These are phyloP conservation scores for Pythium sukuiense DNA, from an alignment of 352 stramenopile genomes.

Conservation along the genomic window DNA sequence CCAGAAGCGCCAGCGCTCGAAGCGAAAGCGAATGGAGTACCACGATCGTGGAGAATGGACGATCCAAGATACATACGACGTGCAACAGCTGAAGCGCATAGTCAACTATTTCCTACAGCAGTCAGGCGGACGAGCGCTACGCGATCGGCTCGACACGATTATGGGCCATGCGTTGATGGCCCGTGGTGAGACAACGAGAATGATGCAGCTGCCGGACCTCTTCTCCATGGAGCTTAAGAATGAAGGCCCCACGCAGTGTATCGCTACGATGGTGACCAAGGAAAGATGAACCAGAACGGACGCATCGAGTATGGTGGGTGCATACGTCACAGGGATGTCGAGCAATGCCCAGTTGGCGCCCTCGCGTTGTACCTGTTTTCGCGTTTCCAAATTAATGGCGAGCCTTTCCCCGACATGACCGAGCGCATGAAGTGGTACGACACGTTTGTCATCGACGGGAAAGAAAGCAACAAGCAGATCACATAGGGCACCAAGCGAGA, in stretches of 20 bases:
- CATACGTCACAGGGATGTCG: background rate
- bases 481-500: background rate
- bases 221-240: background rate
- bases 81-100: background rate
- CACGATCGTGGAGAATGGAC: background rate
- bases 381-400: background rate
- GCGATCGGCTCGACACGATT: background rate
- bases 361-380: slow-evolving; percentile 6
- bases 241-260: background rate
- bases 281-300: slow-evolving; percentile 2
- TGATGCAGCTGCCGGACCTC: background rate
- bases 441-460: background rate
- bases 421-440: background rate
- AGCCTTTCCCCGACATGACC: background rate
- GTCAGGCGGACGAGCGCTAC: background rate
- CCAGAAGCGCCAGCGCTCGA: background rate
- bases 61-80: background rate
- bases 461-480: background rate
- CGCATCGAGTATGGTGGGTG: slow-evolving; percentile 5
- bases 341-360: background rate
- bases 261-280: slow-evolving; percentile 1
- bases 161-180: slow-evolving; percentile 7
- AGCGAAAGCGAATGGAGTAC: too few relatives aligned
- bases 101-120: background rate
- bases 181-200: slow-evolving; percentile 1